A percentile compares a stretch with the other conserved stretches of the same genome.
Conservation (phyloP, 306 rosid genomes). For the Morella rubra region DNA sequence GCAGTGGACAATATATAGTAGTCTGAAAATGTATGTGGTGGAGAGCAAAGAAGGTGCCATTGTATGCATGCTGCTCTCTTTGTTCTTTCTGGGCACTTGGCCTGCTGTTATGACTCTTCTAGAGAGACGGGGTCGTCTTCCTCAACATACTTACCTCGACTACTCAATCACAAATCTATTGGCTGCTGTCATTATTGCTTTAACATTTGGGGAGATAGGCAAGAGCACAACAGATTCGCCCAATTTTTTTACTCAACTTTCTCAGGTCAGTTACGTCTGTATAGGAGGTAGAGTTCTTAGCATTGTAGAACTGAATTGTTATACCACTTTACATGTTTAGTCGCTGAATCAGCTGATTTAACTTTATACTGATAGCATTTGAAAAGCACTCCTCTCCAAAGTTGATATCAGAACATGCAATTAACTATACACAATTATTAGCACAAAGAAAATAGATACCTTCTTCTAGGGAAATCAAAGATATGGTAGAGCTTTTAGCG, state of each 20-base stretch:
- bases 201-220: conserved; percentile 81
- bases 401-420: background rate
- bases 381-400: background rate
- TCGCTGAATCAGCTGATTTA: too few relatives aligned
- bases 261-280: conserved; percentile 48
- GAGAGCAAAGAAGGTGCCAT: conserved; percentile 91
- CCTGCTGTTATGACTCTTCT: conserved; percentile 76
- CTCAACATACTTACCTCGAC: conserved; percentile 94
- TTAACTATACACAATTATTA: background rate
- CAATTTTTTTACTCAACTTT: conserved; percentile 67
- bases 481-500: background rate
- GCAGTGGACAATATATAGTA: conserved; percentile 32
- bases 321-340: too few relatives aligned
- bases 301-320: background rate
- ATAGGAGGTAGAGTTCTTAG: background rate
- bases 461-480: background rate
- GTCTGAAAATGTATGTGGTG: conserved; percentile 67
- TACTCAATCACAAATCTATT: conserved; percentile 74
- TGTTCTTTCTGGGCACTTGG: conserved; percentile 83
- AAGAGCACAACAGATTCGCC: conserved; percentile 44
- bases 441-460: background rate
- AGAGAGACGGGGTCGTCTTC: conserved; percentile 89
- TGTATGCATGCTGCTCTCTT: conserved; percentile 75
- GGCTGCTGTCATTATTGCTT: conserved; percentile 83
- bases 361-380: background rate